Base-by-base conservation (phyloP, 495 filamentous ascomycete species). In the Aspergillus avenaceus region DNA sequence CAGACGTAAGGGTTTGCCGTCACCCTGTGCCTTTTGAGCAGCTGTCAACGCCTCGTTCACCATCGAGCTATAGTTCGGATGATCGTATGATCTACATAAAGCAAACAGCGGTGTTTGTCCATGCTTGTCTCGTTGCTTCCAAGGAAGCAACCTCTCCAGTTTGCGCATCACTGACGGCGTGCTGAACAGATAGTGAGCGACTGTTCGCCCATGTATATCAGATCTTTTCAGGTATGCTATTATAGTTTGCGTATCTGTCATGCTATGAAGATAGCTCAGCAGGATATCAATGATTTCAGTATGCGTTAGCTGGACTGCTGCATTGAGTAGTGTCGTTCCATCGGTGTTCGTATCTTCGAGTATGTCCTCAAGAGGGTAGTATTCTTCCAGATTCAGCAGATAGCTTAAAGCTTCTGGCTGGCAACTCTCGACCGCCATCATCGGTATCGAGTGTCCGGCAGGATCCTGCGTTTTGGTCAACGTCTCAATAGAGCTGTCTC, bases 31-130 rank as follows among this genome's bases (percentile, higher is more conserved):
- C 41, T 64, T 63, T 41, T 85, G 84, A 4, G 93, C 91, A 41
- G 84, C 82, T 14, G 84, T 76, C 44, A 97, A 70, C 4, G 86
- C 93, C 41, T 79, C 76, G 50, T 84, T 80, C 1, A 97, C 87
- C 95, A 99, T 97, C 27, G 71, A 67, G 36, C 78, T 75, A 65
- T 99, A 99, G 53, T 89, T 78, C 2, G 83, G 77, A 69, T 99
- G 90, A 63, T 99, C 95, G 61, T 99, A 99, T 0, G 90, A 96
- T 49, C 95, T 81, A 64, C 90, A 96, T 4, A 97, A 72, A 8
- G 95, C 95, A 62, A 97, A 97, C 11, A 99, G 70, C 6, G 95
- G 95, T 5, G 95, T 99, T 65, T 97, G 92, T 0, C 93, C 95
- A 66, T 96, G 96, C 58, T 88, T 95, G 64, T 99, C 95, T 54